A percentile compares a stretch with the other conserved stretches of the same genome.
These are phyloP conservation scores for Boletus subcaerulescens DNA, from an alignment of 768 basidiomycete species.

Conservation along the genomic window DNA sequence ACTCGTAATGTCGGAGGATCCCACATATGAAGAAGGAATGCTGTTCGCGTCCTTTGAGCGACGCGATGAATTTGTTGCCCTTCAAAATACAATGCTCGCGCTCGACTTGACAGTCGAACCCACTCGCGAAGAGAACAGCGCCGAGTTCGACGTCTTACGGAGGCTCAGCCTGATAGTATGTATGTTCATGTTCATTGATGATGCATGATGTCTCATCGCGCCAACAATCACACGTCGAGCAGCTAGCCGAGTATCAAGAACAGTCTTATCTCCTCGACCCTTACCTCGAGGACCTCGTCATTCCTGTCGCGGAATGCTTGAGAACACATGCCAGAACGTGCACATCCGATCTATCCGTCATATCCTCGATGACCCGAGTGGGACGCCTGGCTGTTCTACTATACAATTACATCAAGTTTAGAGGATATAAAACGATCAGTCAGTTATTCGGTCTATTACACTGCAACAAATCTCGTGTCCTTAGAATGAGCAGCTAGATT, in stretches of 20 bases:
- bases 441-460: conserved; percentile 31
- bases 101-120: conserved; percentile 45
- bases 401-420: conserved; percentile 80
- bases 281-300: conserved; percentile 72
- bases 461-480: conserved; percentile 6
- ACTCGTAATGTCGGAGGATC: conserved; percentile 37
- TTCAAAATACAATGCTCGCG: conserved; percentile 50
- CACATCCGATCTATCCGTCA: conserved; percentile 25
- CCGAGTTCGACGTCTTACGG: conserved; percentile 41
- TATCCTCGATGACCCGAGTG: conserved; percentile 40
- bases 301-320: conserved; percentile 66
- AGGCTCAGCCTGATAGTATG: conserved; percentile 53
- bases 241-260: conserved; percentile 92
- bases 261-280: conserved; percentile 92
- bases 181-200: conserved; percentile 8
- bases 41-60: conserved; percentile 59
- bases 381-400: conserved; percentile 58
- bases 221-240: conserved; percentile 3
- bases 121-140: conserved; percentile 39
- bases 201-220: not conserved
- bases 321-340: conserved; percentile 50
- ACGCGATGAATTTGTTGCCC: conserved; percentile 53
- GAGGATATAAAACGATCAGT: conserved; percentile 93
- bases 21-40: conserved; percentile 44
- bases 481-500: conserved; percentile 66